phyloP scores from a whole-genome alignment of 768 basidiomycete genomes.

The Hericium rajendrae region DNA sequence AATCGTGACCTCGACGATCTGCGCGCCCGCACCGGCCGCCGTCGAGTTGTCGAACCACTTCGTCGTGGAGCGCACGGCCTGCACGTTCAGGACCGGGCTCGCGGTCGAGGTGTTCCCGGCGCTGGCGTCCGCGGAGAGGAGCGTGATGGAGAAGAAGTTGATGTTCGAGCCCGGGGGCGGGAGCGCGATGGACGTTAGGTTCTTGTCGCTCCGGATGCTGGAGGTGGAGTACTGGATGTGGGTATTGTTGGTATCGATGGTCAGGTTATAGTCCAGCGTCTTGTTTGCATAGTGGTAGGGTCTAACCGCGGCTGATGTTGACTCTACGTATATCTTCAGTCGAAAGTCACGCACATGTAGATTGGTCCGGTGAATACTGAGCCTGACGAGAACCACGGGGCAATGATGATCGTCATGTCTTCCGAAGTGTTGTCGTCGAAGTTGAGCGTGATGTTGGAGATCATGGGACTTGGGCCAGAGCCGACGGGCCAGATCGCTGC shows the following conservation, averaged over 20 bases:
- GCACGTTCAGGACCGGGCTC: constrained; percentile 19
- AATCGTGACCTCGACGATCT: constrained; percentile 42
- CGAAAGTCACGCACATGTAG: neutral
- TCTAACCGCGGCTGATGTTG: constrained; percentile 17
- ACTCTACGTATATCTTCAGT: neutral
- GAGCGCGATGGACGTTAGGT: constrained; percentile 34
- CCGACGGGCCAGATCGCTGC: neutral
- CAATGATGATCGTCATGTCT: constrained; percentile 2
- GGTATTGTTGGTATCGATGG: constrained; percentile 32
- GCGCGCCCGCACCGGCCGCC: constrained; percentile 24
- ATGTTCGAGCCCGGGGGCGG: constrained; percentile 23
- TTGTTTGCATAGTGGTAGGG: constrained; percentile 30
- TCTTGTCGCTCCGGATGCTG: constrained; percentile 25
- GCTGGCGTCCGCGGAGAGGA: constrained; percentile 12
- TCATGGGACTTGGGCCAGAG: neutral
- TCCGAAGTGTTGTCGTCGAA: constrained; percentile 5
- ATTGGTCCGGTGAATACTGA: constrained; percentile 26
- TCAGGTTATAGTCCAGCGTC: constrained; percentile 20
- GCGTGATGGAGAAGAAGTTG: constrained; percentile 34
- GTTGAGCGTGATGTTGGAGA: constrained; percentile 4
- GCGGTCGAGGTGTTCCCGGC: neutral
- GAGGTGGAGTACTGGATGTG: constrained; percentile 39
- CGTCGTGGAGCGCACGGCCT: constrained; percentile 33
- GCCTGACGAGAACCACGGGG: constrained; percentile 4
- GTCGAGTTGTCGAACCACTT: constrained; percentile 33